Evolutionary conservation across 148 eudicot genomes (phyloP), one percentile per base, ranked within the genome.

Genomic region (Talinum fruticosum): DNA sequence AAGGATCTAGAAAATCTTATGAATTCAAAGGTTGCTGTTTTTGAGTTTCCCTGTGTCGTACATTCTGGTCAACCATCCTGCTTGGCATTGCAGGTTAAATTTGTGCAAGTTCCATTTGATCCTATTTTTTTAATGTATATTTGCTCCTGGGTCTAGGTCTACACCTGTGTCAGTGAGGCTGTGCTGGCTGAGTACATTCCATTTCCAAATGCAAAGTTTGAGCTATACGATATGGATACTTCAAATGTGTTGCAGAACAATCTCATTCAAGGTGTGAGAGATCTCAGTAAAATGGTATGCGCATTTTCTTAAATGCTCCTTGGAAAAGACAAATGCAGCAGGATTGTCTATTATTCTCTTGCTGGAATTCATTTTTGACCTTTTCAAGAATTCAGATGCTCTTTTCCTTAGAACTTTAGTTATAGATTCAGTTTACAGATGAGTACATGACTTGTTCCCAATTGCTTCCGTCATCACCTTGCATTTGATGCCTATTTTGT

Each of bases 161-260:
- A 87, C 73, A 96, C 99, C 1, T 90, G 95, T 81, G 86, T 18
- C 8, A 85, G 85, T 76, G 97, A 91, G 78, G 86, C 88, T 54
- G 88, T 85, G 18, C 69, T 96, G 69, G 90, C 89, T 1, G 41
- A 79, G 69, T 86, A 85, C 79, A 76, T 91, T 66, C 78, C 93
- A 15, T 86, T 91, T 73, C 86, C 99, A 4, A 87, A 72, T 2
- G 78, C 87, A 1, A 90, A 89, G 82, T 47, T 90, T 79, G 86
- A 85, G 81, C 24, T 70, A 12, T 96, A 93, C 79, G 69, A 86
- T 23, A 76, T 69, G 72, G 83, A 83, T 78, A 26, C 81, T 34
- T 90, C 91, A 10, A 34, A 41, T 47, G 36, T 35, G 18, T 61
- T 78, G 33, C 81, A 76, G 18, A 35, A 57, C 21, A n/a, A 28